Base-by-base conservation (phyloP, 306 rosid species). In the Acacia confusa region DNA sequence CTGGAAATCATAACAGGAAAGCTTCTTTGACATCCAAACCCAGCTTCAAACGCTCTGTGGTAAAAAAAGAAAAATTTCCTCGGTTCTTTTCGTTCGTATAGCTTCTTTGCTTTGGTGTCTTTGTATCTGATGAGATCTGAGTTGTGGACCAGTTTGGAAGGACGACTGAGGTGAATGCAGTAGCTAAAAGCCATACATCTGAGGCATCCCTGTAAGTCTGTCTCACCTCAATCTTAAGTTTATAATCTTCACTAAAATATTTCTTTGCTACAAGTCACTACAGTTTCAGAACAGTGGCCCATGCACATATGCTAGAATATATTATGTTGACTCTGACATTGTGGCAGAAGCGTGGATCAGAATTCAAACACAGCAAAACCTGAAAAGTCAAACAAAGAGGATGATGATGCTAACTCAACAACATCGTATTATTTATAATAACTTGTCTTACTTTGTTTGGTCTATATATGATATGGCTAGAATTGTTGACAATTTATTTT, bases 371-470 rank as follows among this genome's bases (percentile, higher is more conserved):
- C 93, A 69, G 83, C 57, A 50, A 87, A 82, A 83, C 68, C 84
- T 73, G 85, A 89, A 48, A 78, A 84, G 34, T 77, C 50, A 36
- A 50, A 74, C 57, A 91, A 81, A 79, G 94, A 90, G 76, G 98
- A 95, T 0, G 98, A 93, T 22, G 98, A 93, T 82, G 82, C 79
- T 87, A 82, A 78, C 78, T 93, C 98, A 69, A 79, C 92, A 69
- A 89, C 96, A 77, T 93, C 99, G 99, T 95, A 93, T 67, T 93
- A 69, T 81, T 85, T 82, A 55, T 57, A 72, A 58, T 74, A 48
- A 48, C 48, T 19, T 27, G 14, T 69, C 43, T 70, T 57, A 40
- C 28, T 80, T 53, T 47, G 11, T 61, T 69, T n/a, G 40, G 60
- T 32, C 41, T 74, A 5, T 80, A n/a, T n/a, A n/a, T n/a, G n/a